Percentiles rank a stretch among this genome's conserved stretches.
These are phyloP conservation scores for Lathyrus sativus DNA, from an alignment of 306 rosid species.

Conservation along the genomic window DNA sequence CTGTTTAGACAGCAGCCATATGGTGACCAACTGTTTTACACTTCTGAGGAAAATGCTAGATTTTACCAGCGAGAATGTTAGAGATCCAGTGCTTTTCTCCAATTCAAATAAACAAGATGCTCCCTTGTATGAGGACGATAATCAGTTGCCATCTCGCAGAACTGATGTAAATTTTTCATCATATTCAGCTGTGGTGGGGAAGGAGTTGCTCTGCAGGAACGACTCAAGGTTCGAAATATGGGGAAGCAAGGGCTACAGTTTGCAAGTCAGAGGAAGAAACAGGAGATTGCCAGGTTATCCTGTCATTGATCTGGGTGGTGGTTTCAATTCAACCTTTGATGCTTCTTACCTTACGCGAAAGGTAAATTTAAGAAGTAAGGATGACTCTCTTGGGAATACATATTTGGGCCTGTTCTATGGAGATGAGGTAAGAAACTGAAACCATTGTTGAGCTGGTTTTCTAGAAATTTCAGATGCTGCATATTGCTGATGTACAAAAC, in stretches of 20 bases:
- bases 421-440: conserved; percentile 73
- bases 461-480: conserved; percentile 2
- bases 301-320: conserved; percentile 62
- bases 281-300: conserved; percentile 85
- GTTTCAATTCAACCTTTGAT: conserved; percentile 56
- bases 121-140: conserved; percentile 63
- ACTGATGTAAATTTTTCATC: conserved; percentile 84
- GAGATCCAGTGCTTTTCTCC: conserved; percentile 83
- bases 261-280: conserved; percentile 82
- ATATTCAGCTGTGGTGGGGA: conserved; percentile 77
- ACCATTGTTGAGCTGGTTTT: background rate
- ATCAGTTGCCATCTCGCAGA: conserved; percentile 85
- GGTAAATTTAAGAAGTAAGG: conserved; percentile 38
- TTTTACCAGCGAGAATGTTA: conserved; percentile 65
- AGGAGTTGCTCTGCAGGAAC: conserved; percentile 71
- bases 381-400: conserved; percentile 56
- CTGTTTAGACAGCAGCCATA: conserved; percentile 96
- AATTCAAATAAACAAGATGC: conserved; percentile 58
- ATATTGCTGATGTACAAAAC: conserved; percentile 39
- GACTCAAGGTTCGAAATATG: conserved; percentile 87
- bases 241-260: conserved; percentile 82
- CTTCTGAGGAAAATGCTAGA: conserved; percentile 81
- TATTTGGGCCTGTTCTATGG: conserved; percentile 73
- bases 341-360: conserved; percentile 40
- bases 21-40: conserved; percentile 91